Evolutionary conservation across 2,329 filamentous ascomycete species (phyloP), one percentile per base, ranked within the genome.

Genomic region (Aspergillus melleus): DNA sequence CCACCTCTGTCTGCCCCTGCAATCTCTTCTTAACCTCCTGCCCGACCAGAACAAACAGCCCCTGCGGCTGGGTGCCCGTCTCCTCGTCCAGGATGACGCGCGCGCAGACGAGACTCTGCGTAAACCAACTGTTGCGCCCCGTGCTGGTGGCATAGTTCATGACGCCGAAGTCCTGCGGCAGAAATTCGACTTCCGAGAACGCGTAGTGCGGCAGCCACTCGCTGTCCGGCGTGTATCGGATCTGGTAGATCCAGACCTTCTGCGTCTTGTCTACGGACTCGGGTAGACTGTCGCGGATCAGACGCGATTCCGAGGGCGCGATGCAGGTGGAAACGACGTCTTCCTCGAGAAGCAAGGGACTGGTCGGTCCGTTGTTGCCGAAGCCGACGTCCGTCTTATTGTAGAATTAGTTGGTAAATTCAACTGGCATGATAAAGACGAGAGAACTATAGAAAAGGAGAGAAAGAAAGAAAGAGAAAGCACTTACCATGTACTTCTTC

Each of bases 131-230:
- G 30, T 72, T 70, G 22, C 76, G 72, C 57, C 74, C 77, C 49
- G 79, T 80, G 63, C 83, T 85, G 1, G 83, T 85, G 51, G 70
- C 83, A 65, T 78, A 84, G 71, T 85, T 89, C 77, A 88, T 79
- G 6, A 88, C 77, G 39, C 80, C 80, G 66, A 86, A 90, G 72
- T 90, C 88, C 49, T 77, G 72, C 4, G 80, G 81, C 36, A 85
- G 70, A 71, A 89, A 90, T 72, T 90, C 88, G 16, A 82, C 77
- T 61, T 89, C 85, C 2, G 83, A 81, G 71, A 92, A 92, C 61
- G 82, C 84, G 71, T 90, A 91, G 52, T 81, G 83, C 1, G 83
- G 77, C 22, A 81, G 77, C 85, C 88, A 92, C 2, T 79, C 77
- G 51, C 74, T 76, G 0, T 81, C 74, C 0, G 69, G 49, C 4